Evolutionary conservation across 108 stramenopile species (phyloP), one percentile per base, ranked within the genome.

Genomic region (Cylindrotheca fusiformis): DNA sequence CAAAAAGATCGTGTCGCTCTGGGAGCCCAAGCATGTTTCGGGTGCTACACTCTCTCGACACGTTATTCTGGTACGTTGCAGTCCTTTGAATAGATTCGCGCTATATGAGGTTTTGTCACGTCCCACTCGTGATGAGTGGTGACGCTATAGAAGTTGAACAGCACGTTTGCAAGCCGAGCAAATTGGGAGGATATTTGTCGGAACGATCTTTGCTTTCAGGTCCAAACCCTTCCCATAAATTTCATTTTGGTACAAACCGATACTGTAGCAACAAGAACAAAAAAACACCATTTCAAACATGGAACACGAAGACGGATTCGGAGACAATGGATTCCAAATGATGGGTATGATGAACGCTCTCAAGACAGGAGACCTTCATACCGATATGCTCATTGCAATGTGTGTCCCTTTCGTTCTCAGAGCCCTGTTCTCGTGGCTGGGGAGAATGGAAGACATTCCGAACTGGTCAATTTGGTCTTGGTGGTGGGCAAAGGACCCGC

Each of bases 381-480:
- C 74, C 4, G 88, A 89, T 51, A 86, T 89, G 88, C 44, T 79
- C 2, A 62, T 89, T 28, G 85, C 85, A 19, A 80, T 89, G 80
- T 62, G 44, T 44, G 60, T 89, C n/a, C 88, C 88, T 6, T 65
- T 83, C 12, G 20, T 79, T 12, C 57, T 89, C 3, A 56, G 63
- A 49, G 50, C 72, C 21, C 2, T 80, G 0, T 63, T 80, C 45
- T 2, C 20, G 56, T 32, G 55, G 48, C 29, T 66, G 10, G 53
- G 44, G 4, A 55, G 47, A 23, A 3, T 55, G 26, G 65, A 56
- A 48, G 59, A 65, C 8, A 10, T 61, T 46, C 23, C 36, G 2
- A 20, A 66, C 20, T 46, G 55, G 60, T 48, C 4, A 48, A 19
- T n/a, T n/a, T 58, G 58, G n/a, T 3, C 36, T 8, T 2, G 6